Evolutionary conservation across 192 early-diverging fungal genomes (phyloP), one percentile per base, ranked within the genome.

Genomic region (Thoreauomyces humboldtii): DNA sequence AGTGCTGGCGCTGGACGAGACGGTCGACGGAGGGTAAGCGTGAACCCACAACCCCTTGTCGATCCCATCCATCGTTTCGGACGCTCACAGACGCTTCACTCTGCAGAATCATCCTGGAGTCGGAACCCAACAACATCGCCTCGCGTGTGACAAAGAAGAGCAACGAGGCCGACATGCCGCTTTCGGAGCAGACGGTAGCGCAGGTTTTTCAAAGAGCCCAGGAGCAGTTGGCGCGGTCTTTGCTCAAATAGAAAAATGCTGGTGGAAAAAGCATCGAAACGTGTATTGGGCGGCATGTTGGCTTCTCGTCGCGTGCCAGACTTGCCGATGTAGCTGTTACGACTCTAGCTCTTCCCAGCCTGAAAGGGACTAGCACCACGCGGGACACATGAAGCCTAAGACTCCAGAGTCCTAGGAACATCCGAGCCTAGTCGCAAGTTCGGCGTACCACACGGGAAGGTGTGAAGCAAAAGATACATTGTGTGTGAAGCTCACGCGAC

Each of bases 1-100:
- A 0, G 85, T 91, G 42, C 83, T 98, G 33, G 88, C 89, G 3
- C 72, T 98, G 38, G 96, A 98, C 75, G 96, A 98, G 68, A 87
- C 90, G 34, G 87, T 98, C 28, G 96, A 98, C 72, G 92, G 95
- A 63, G 96, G 91, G 91, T 92, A 35, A 27, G 60, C 14, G n/a
- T n/a, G n/a, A n/a, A n/a, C n/a, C 7, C 38, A 15, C 27, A 11
- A 27, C 50, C 17, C 31, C 27, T 31, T 1, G 56, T 37, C 21
- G 19, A 21, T 51, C 25, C 2, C 15, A 5, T 1, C 1, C 3
- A 33, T 38, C 57, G 57, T 59, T 22, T n/a, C n/a, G n/a, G 21
- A 42, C 14, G 21, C 61, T 15, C 34, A 7, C 29, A 11, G 21
- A 0, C 28, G 14, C 2, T 46, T 14, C 28, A 41, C 27, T 3